These are phyloP conservation scores for Kluyveromyces sp. DNA, from an alignment of 1,139 yeast species.

Conservation along the genomic window DNA sequence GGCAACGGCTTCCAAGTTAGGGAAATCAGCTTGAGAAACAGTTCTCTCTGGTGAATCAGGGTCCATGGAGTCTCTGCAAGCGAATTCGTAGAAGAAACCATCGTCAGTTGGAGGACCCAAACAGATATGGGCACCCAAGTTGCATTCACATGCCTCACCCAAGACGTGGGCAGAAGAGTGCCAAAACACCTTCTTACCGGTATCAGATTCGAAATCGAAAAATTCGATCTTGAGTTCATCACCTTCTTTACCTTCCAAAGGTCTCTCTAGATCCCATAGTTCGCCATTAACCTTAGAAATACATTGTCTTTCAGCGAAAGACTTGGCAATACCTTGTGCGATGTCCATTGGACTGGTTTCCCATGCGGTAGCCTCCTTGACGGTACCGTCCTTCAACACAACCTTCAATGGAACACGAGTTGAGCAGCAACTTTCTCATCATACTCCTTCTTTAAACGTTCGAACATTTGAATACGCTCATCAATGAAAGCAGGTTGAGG, in stretches of 20 bases:
- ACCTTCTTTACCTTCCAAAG: slow-evolving; percentile 55
- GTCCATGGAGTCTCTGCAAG: slow-evolving; percentile 48
- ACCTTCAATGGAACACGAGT: slow-evolving; percentile 59
- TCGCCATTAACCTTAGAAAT: slow-evolving; percentile 86
- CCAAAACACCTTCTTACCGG: slow-evolving; percentile 96
- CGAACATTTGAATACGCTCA: slow-evolving; percentile 71
- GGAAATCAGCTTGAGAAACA: slow-evolving; percentile 77
- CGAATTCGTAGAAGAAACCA: slow-evolving; percentile 97
- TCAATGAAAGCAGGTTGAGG: slow-evolving; percentile 82
- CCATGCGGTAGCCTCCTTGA: slow-evolving; percentile 73
- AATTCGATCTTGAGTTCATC: slow-evolving; percentile 50
- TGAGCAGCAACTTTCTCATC: slow-evolving; percentile 63
- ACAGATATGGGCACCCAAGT: slow-evolving; percentile 86
- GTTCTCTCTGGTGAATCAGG: slow-evolving; percentile 58
- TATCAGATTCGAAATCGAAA: slow-evolving; percentile 72
- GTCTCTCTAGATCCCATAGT: slow-evolving; percentile 95
- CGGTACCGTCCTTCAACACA: slow-evolving; percentile 80
- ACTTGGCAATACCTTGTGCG: slow-evolving; percentile 77
- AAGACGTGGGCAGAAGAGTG: slow-evolving; percentile 97
- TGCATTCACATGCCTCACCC: slow-evolving; percentile 98
- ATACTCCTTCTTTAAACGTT: slow-evolving; percentile 68
- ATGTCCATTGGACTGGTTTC: slow-evolving; percentile 87
- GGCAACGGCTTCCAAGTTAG: slow-evolving; percentile 77
- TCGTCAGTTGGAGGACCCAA: slow-evolving; percentile 97
- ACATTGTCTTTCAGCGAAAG: slow-evolving; percentile 81